phyloP scores from a whole-genome alignment of 2,329 filamentous ascomycete genomes.

The Fusarium sacchari region DNA sequence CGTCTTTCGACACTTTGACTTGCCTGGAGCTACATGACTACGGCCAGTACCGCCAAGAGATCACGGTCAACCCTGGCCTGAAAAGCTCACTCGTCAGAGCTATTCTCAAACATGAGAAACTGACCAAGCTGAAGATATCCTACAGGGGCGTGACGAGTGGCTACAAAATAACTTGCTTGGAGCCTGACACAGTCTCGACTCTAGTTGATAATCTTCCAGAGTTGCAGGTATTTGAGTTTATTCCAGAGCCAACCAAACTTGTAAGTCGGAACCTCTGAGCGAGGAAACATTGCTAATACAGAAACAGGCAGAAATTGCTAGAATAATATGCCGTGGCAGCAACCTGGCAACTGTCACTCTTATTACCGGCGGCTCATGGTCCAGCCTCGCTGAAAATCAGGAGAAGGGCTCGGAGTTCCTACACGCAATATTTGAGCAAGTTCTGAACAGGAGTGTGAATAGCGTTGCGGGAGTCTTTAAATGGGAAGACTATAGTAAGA shows the following conservation, averaged over 20 bases:
- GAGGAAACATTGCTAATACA: background rate
- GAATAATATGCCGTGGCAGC: background rate
- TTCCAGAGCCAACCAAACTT: background rate
- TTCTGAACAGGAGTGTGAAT: background rate
- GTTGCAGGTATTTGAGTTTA: constrained; percentile 19
- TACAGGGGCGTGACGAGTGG: background rate
- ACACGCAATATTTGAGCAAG: background rate
- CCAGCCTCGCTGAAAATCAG: background rate
- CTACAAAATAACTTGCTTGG: constrained; percentile 12
- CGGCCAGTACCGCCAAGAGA: background rate
- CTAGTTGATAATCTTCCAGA: constrained; percentile 22
- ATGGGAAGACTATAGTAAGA: constrained; percentile 30
- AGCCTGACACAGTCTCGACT: constrained; percentile 2
- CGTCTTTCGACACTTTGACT: constrained; percentile 29
- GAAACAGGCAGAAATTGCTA: constrained; percentile 15
- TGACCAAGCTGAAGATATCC: constrained; percentile 15
- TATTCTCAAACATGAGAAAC: constrained; percentile 28
- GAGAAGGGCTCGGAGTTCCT: background rate
- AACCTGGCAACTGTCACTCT: constrained; percentile 15
- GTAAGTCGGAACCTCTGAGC: background rate
- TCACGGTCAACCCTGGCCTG: constrained; percentile 4
- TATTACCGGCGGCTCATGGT: background rate
- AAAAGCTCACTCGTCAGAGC: constrained; percentile 7
- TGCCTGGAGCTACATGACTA: constrained; percentile 4
- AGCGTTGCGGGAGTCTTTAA: background rate